Base-by-base conservation (phyloP, 768 basidiomycete genomes). In the Mrakia hoshinonis region DNA sequence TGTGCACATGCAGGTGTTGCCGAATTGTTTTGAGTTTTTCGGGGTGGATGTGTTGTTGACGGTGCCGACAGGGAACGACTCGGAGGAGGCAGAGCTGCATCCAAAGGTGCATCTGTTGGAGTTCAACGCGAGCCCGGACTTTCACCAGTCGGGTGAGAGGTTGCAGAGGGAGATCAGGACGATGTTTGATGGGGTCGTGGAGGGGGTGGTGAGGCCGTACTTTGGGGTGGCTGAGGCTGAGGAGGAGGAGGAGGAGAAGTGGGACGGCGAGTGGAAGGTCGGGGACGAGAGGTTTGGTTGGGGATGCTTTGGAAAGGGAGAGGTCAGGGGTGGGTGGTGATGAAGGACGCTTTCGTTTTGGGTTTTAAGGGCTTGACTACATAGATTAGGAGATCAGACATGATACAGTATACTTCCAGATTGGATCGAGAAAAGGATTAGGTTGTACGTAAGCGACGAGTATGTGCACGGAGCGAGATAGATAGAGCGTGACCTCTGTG, bases 91-190 rank as follows among this genome's bases (percentile, higher is more conserved):
- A 11, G 7, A 29, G 9, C 26, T 72, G 36, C 31, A 67, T 12
- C 84, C 86, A 68, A 83, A 85, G 73, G 87, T 91, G 20, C 87
- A 88, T 68, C 81, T 97, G 1, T 83, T 97, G 38, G 96, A 98
- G 79, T 83, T 95, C 76, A 99, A 99, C 77, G 87, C 95, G 7
- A 93, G 94, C 74, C 95, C 96, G 1, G 96, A 96, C 54, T 95
- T 98, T 71, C 91, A 93, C 76, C 84, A 95, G 68, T 94, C 94
- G 0, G 96, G 94, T 0, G 84, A 87, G 46, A 84, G 92, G 36
- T 80, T 97, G 46, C 84, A 85, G 22, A 89, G 89, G 85, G 86
- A 93, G 55, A 80, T 96, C 67, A 85, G 88, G 75, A 89, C 90
- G 74, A 81, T 96, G 67, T 95, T 96, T 81, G 81, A 81, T 43